phyloP scores from a whole-genome alignment of 139 green algal genomes.

The Pleodorina starrii region DNA sequence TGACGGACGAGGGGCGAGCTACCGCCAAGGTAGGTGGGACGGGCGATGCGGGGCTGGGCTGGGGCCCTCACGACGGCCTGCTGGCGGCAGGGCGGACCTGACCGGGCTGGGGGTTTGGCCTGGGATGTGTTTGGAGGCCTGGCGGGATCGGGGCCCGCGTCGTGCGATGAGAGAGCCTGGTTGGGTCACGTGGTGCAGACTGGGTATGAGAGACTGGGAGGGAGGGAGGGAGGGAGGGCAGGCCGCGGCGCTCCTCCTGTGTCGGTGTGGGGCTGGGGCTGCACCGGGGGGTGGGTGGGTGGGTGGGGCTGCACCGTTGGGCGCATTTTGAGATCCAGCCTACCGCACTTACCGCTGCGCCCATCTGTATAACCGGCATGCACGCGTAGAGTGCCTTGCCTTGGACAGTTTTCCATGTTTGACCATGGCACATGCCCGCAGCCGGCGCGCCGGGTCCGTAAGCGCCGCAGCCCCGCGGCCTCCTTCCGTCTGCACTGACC shows the following conservation, averaged over 20 bases:
- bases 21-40: conserved; percentile 49
- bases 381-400: neutral
- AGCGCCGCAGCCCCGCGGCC: neutral
- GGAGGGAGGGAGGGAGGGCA: too few relatives aligned
- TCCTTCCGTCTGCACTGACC: neutral
- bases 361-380: neutral
- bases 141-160: too few relatives aligned
- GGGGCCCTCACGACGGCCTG: too few relatives aligned
- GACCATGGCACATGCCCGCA: too few relatives aligned
- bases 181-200: too few relatives aligned
- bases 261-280: too few relatives aligned
- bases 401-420: neutral
- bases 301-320: neutral
- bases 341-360: neutral
- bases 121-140: neutral
- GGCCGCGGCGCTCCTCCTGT: too few relatives aligned
- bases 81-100: neutral
- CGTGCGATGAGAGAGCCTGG: too few relatives aligned
- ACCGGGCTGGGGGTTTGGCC: neutral
- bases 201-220: too few relatives aligned
- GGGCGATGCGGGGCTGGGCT: too few relatives aligned
- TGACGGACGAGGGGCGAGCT: conserved; percentile 64
- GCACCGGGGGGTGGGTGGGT: too few relatives aligned
- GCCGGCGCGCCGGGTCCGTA: too few relatives aligned
- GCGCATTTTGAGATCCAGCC: neutral